Evolutionary conservation across 2,329 filamentous ascomycete species (phyloP).

Genomic region (Penicillium sp.): DNA sequence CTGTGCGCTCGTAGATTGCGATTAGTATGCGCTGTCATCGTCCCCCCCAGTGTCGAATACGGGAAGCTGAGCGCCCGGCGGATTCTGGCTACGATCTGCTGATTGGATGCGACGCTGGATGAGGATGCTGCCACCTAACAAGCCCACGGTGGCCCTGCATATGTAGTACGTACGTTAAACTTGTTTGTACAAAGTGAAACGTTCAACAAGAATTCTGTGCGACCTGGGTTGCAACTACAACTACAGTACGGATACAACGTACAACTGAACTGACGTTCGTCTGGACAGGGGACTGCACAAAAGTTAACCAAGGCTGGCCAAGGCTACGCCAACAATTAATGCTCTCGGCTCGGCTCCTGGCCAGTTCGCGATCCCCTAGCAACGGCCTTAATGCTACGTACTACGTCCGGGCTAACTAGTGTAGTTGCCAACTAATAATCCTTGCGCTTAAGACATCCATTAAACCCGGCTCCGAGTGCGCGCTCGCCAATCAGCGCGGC

Average conservation of each 20-base stretch:
- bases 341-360: no score
- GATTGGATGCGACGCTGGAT: conserved; percentile 1
- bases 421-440: not conserved
- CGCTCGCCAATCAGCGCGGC: not conserved
- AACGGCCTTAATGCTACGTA: conserved; percentile 4
- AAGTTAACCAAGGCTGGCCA: not conserved
- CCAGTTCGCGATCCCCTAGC: conserved; percentile 5
- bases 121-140: not conserved
- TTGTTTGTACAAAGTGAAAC: not conserved
- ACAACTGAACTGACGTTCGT: not conserved
- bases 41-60: no score
- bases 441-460: conserved; percentile 1
- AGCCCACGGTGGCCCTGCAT: not conserved
- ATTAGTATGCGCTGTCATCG: not conserved
- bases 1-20: not conserved
- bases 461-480: not conserved
- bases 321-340: no score
- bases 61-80: not conserved
- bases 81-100: not conserved
- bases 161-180: not conserved
- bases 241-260: no score
- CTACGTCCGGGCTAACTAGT: not conserved
- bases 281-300: not conserved
- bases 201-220: not conserved
- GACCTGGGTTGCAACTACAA: not conserved